Evolutionary conservation across 805 yeast genomes (phyloP).

Genomic region (Peterozyma toletana): DNA sequence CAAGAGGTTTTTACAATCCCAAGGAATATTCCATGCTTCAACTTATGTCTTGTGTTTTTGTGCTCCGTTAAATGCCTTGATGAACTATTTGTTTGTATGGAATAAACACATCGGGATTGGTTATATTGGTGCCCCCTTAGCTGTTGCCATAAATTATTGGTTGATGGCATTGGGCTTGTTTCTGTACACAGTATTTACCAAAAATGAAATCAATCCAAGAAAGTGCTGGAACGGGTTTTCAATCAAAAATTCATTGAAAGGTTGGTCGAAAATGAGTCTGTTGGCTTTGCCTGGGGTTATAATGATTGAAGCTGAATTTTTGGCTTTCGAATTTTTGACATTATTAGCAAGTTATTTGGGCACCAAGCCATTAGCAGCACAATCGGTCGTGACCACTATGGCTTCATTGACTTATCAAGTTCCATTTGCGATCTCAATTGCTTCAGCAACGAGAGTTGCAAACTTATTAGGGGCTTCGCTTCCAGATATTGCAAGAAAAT

Average conservation of each 20-base stretch:
- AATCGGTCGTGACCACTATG: conserved; percentile 44
- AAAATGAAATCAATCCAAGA: conserved; percentile 35
- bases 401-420: conserved; percentile 47
- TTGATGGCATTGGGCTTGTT: conserved; percentile 41
- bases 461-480: conserved; percentile 37
- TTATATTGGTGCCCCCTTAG: conserved; percentile 52
- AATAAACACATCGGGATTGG: conserved; percentile 39
- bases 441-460: conserved; percentile 48
- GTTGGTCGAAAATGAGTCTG: conserved; percentile 17
- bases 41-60: conserved; percentile 45
- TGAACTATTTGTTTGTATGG: conserved; percentile 41
- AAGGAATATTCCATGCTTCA: conserved; percentile 50
- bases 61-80: conserved; percentile 43
- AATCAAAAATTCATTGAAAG: conserved; percentile 15
- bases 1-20: conserved; percentile 50
- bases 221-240: conserved; percentile 34
- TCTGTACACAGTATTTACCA: conserved; percentile 31
- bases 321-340: conserved; percentile 53
- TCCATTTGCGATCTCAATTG: conserved; percentile 53
- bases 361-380: conserved; percentile 47
- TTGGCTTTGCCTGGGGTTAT: conserved; percentile 33
- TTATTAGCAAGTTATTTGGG: conserved; percentile 46
- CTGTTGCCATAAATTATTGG: conserved; percentile 52
- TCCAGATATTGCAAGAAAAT: conserved; percentile 26
- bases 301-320: conserved; percentile 49